Base-by-base conservation (phyloP, 768 basidiomycete species). In the Omphalotus guepiniiformis region DNA sequence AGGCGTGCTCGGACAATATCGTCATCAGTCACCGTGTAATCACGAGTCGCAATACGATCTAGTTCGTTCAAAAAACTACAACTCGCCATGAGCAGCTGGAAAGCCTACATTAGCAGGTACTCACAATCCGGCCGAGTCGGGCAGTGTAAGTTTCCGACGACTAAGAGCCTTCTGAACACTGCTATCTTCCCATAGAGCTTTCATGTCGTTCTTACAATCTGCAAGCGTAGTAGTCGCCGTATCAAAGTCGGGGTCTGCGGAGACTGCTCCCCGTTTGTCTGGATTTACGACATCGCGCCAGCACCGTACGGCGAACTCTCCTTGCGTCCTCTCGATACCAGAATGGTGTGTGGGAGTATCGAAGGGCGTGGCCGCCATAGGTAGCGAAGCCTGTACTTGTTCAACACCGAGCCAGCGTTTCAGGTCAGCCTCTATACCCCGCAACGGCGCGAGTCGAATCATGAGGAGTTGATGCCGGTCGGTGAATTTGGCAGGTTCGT, bases 1-100 rank as follows among this genome's bases (percentile, higher is more conserved):
- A 88, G 63, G 11, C 86, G 74, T 0, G 87, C 82, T 11, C 84
- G 75, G 6, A 89, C 73, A 53, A 88, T 78, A 59, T 88, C 87
- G 41, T 83, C 78, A 58, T 89, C 85, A 2, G 76, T 77, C 16
- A 85, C 86, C 42, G 70, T 65, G 55, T 85, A 90, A 49, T 76
- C 69, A 4, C 71, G 71, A 19, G 65, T 64, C 1, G 85, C 79
- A 6, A 90, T 80, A 12, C 85, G 80, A 34, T 77, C 75, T 12
- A 88, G 59, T 50, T 86, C 78, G 54, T 83, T 74, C 53, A 90
- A 62, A 62, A 89, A 89, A 58, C 50, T 21, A 40, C 16, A 34
- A 39, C 25, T 19, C 27, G 28, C 19, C 18, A 29, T 27, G 21
- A 32, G 22, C 2, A 38, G 41, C 37, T 12, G 47, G 12, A 47